phyloP scores from a whole-genome alignment of 2,329 filamentous ascomycete genomes.

The Fusarium sp. region DNA sequence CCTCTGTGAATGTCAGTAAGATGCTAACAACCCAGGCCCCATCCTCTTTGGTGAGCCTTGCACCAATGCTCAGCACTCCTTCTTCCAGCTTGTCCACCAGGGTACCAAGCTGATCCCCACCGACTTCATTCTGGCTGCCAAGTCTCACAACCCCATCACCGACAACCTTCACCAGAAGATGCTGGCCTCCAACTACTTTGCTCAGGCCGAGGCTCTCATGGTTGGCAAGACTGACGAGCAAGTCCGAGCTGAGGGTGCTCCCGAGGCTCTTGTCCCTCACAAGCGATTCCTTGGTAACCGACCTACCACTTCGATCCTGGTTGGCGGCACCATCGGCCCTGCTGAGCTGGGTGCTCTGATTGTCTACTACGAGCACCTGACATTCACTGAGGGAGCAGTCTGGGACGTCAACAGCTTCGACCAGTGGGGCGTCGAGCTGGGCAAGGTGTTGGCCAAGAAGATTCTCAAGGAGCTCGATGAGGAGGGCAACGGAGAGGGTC shows the following conservation, averaged over 20 bases:
- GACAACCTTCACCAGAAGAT: slow-evolving; percentile 96
- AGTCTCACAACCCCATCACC: slow-evolving; percentile 96
- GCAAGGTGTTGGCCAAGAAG: slow-evolving; percentile 95
- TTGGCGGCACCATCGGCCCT: slow-evolving; percentile 91
- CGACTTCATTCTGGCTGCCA: slow-evolving; percentile 96
- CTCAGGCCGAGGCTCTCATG: slow-evolving; percentile 90
- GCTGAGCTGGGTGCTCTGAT: slow-evolving; percentile 94
- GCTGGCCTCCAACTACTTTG: slow-evolving; percentile 92
- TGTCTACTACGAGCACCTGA: slow-evolving; percentile 98
- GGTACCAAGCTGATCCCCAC: slow-evolving; percentile 98
- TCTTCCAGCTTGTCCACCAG: slow-evolving; percentile 99
- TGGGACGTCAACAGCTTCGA: slow-evolving; percentile 99
- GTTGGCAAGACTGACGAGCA: slow-evolving; percentile 87
- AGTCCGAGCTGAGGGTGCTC: slow-evolving; percentile 79
- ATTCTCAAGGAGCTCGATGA: slow-evolving; percentile 87
- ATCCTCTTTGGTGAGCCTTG: slow-evolving; percentile 98
- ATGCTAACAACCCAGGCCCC: slow-evolving; percentile 63
- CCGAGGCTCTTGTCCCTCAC: slow-evolving; percentile 87
- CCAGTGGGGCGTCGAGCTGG: slow-evolving; percentile 99
- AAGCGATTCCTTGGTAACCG: slow-evolving; percentile 99
- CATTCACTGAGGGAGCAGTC: slow-evolving; percentile 95
- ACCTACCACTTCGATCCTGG: slow-evolving; percentile 93
- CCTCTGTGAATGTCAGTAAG: neutral
- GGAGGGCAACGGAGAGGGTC: slow-evolving; percentile 75
- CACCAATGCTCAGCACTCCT: slow-evolving; percentile 99